Percentiles rank a stretch among this genome's conserved stretches.
Conservation (phyloP, 768 basidiomycete species). For the Hortiboletus campestris region DNA sequence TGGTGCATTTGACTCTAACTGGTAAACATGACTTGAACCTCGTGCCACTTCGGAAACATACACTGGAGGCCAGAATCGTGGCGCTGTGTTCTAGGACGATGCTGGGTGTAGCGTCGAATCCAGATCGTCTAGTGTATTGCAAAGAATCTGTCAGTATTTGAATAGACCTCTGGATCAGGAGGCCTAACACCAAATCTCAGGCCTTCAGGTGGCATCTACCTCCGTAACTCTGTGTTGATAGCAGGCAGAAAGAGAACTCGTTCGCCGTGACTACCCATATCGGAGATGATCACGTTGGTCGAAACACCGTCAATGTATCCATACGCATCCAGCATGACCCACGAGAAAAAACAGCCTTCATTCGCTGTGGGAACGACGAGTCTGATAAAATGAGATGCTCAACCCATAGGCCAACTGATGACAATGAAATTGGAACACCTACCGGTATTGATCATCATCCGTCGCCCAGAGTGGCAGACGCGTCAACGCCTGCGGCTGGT, state of each 20-base stretch:
- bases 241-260: conserved; percentile 15
- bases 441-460: conserved; percentile 41
- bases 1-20: no score
- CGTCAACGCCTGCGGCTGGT: background rate
- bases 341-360: conserved; percentile 24
- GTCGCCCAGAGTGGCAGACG: conserved; percentile 36
- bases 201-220: background rate
- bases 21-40: no score
- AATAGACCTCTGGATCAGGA: background rate
- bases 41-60: no score
- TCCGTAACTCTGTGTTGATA: conserved; percentile 7
- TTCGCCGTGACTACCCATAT: background rate
- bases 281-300: conserved; percentile 16
- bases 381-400: conserved; percentile 1
- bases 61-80: no score
- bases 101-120: no score
- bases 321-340: conserved; percentile 21
- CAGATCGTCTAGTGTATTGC: no score
- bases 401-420: background rate
- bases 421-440: background rate
- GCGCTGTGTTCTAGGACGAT: no score
- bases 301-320: conserved; percentile 26
- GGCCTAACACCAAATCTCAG: background rate
- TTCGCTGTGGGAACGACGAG: conserved; percentile 9
- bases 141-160: background rate